Evolutionary conservation across 345 rosid genomes (phyloP).

Genomic region (Kernera saxatilis): DNA sequence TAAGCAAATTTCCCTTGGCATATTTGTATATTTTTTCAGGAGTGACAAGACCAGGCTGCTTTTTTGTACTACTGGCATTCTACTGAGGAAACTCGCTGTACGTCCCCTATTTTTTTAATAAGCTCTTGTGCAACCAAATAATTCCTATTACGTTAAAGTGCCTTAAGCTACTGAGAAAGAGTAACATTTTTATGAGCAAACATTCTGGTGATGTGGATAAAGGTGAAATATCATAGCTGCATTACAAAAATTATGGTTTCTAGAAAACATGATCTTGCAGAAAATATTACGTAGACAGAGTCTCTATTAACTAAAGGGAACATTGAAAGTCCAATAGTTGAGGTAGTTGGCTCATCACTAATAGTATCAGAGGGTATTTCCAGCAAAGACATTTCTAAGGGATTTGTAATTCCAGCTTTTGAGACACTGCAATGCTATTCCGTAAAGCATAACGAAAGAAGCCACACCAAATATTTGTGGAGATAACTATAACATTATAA

Average conservation of each 20-base stretch:
- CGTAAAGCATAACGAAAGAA: neutral
- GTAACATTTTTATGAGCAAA: neutral
- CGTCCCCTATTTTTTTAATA: neutral
- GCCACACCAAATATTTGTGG: neutral
- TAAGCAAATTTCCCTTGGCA: neutral
- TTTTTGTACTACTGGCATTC: constrained; percentile 93
- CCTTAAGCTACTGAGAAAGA: constrained; percentile 5
- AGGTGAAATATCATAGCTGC: neutral
- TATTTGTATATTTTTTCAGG: constrained; percentile 43
- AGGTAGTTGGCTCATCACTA: neutral
- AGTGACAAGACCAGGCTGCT: constrained; percentile 84
- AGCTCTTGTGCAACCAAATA: neutral
- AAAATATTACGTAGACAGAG: neutral
- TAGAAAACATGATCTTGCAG: constrained; percentile 1
- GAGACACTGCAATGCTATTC: neutral
- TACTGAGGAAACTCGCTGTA: constrained; percentile 83
- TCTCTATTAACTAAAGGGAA: neutral
- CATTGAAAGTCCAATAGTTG: neutral
- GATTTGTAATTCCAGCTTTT: constrained; percentile 1
- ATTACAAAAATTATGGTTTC: neutral
- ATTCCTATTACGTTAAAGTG: neutral
- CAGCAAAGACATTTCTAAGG: neutral
- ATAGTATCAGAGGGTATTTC: neutral
- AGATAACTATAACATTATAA: neutral
- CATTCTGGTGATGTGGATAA: constrained; percentile 1